Conservation (phyloP, 2,329 filamentous ascomycete species). For the Aspergillus phoenicis region DNA sequence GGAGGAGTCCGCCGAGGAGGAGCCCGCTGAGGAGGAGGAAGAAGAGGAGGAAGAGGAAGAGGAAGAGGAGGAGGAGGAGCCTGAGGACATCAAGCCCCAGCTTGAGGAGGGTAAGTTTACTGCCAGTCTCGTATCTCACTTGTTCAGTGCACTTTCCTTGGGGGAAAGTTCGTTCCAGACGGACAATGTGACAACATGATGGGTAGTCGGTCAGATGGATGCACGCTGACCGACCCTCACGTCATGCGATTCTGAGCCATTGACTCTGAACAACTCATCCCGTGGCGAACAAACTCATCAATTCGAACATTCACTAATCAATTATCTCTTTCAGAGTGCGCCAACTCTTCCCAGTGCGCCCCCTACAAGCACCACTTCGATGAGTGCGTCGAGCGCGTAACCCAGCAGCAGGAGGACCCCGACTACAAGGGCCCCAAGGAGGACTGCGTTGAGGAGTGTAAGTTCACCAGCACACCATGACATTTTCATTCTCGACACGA, state of each 20-base stretch:
- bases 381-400: slow-evolving; percentile 95
- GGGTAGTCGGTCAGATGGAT: neutral
- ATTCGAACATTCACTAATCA: neutral
- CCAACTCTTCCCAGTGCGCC: slow-evolving; percentile 79
- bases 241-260: neutral
- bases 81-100: slow-evolving; percentile 81
- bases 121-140: neutral
- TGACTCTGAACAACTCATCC: neutral
- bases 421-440: slow-evolving; percentile 75
- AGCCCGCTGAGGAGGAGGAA: slow-evolving; percentile 61
- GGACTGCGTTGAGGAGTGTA: slow-evolving; percentile 99
- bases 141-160: no score
- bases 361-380: slow-evolving; percentile 97
- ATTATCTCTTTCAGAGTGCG: slow-evolving; percentile 69
- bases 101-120: slow-evolving; percentile 82
- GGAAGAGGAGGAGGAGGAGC: slow-evolving; percentile 80
- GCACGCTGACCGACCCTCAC: neutral
- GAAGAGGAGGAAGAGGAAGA: slow-evolving; percentile 75
- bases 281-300: no score
- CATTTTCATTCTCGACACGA: no score
- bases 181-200: no score
- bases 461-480: slow-evolving; percentile 45
- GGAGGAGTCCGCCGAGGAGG: slow-evolving; percentile 54
- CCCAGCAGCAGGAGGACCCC: slow-evolving; percentile 65
- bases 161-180: no score